A percentile compares a stretch with the other conserved stretches of the same genome.
phyloP scores from a whole-genome alignment of 345 rosid genomes.

The Dovyalis caffra region DNA sequence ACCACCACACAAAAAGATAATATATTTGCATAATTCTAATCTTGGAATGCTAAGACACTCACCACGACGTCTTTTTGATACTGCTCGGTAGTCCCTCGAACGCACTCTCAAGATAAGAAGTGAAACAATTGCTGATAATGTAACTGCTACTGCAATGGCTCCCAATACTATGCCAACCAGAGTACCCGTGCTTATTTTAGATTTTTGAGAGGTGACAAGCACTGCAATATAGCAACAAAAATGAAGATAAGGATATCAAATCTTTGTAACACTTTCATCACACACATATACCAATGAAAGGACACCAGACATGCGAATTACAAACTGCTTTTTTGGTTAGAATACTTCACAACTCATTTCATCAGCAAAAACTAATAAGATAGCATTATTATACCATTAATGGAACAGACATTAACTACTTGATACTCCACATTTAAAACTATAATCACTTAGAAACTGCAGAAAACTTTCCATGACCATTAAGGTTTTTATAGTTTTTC shows the following conservation, averaged over 20 bases:
- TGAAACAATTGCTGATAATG: slow-evolving; percentile 63
- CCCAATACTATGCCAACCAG: slow-evolving; percentile 69
- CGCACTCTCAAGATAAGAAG: slow-evolving; percentile 54
- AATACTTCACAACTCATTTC: not conserved
- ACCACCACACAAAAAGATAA: not conserved
- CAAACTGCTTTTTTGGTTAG: not conserved
- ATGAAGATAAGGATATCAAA: slow-evolving; percentile 10
- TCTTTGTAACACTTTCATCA: slow-evolving; percentile 2
- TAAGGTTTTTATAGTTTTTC: not conserved
- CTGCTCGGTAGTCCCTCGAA: slow-evolving; percentile 36
- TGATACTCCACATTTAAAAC: too few relatives aligned
- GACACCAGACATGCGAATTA: not conserved
- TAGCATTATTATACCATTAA: too few relatives aligned
- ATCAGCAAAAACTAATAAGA: too few relatives aligned
- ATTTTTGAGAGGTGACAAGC: slow-evolving; percentile 22
- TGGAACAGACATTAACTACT: too few relatives aligned
- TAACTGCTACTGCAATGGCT: slow-evolving; percentile 62
- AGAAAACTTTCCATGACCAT: not conserved
- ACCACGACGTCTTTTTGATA: slow-evolving; percentile 58
- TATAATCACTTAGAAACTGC: not conserved
- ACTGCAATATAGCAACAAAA: slow-evolving; percentile 32
- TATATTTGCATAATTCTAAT: not conserved
- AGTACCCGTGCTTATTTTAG: slow-evolving; percentile 60
- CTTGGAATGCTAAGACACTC: slow-evolving; percentile 27
- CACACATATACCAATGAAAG: not conserved